These are phyloP conservation scores for Nicotiana rustica DNA, from an alignment of 305 asterid species.

Conservation along the genomic window DNA sequence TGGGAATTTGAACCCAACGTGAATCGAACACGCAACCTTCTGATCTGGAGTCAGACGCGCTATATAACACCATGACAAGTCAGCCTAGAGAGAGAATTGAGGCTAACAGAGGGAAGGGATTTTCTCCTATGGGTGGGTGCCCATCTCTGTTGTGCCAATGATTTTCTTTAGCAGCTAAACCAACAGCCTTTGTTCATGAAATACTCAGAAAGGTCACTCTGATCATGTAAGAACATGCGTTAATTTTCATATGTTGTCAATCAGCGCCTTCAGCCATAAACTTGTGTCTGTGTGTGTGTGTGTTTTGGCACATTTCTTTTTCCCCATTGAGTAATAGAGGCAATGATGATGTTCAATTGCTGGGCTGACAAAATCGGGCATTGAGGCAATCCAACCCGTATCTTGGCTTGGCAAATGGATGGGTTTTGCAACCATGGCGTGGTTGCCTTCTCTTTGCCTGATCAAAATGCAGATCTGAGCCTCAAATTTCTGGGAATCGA, in stretches of 20 bases:
- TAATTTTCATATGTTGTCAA: background rate
- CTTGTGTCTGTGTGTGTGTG: background rate
- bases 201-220: background rate
- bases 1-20: conserved; percentile 62
- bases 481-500: conserved; percentile 16
- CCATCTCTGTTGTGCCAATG: conserved; percentile 42
- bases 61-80: background rate
- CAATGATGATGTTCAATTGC: conserved; percentile 36
- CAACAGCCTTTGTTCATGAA: conserved; percentile 32
- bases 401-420: conserved; percentile 37
- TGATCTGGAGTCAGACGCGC: conserved; percentile 96
- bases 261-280: background rate
- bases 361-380: background rate
- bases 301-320: background rate
- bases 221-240: background rate
- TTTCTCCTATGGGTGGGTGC: conserved; percentile 40
- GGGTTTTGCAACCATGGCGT: conserved; percentile 47
- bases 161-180: conserved; percentile 4
- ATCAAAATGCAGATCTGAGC: conserved; percentile 35
- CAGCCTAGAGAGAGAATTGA: background rate
- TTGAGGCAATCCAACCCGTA: conserved; percentile 29
- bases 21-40: conserved; percentile 98
- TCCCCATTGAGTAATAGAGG: conserved; percentile 26
- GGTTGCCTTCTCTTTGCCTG: conserved; percentile 33
- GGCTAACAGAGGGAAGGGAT: conserved; percentile 30